phyloP scores from a whole-genome alignment of 352 stramenopile genomes.

The Globisporangium cederbergense region DNA sequence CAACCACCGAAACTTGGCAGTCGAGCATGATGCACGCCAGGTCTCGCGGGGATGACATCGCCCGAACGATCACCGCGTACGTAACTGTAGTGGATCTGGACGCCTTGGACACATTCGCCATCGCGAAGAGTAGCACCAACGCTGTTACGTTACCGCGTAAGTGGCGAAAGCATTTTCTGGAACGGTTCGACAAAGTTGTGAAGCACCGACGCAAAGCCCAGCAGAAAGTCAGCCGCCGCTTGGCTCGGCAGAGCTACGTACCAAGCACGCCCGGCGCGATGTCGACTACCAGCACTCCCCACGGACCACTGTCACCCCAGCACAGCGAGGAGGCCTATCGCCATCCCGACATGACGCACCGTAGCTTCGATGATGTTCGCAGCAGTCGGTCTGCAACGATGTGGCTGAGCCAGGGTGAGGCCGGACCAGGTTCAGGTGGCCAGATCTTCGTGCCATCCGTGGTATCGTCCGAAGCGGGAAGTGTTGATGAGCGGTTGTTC shows the following conservation, averaged over 20 bases:
- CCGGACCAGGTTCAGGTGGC: slow-evolving; percentile 19
- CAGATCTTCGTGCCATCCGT: slow-evolving; percentile 28
- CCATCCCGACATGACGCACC: slow-evolving; percentile 26
- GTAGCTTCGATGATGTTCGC: slow-evolving; percentile 37
- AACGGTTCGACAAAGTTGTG: slow-evolving; percentile 65
- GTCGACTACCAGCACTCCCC: slow-evolving; percentile 24
- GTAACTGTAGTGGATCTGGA: slow-evolving; percentile 76
- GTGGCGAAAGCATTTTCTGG: slow-evolving; percentile 71
- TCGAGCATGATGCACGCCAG: slow-evolving; percentile 47
- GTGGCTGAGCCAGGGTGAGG: slow-evolving; percentile 15
- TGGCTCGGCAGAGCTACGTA: slow-evolving; percentile 17
- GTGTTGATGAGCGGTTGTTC: slow-evolving; percentile 45
- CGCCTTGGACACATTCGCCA: slow-evolving; percentile 39
- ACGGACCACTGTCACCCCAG: slow-evolving; percentile 25
- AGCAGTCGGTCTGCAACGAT: slow-evolving; percentile 32
- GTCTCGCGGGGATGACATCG: slow-evolving; percentile 41
- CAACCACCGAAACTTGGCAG: slow-evolving; percentile 67
- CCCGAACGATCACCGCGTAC: slow-evolving; percentile 43
- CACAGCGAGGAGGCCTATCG: slow-evolving; percentile 21
- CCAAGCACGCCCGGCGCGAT: slow-evolving; percentile 31
- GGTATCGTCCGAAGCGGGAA: slow-evolving; percentile 3
- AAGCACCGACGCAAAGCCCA: slow-evolving; percentile 63
- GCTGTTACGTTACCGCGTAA: slow-evolving; percentile 66
- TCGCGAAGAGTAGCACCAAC: slow-evolving; percentile 55
- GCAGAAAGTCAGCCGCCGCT: slow-evolving; percentile 37